Conservation (phyloP, 2,329 filamentous ascomycete species). For the Exophiala phaeomuriformis region DNA sequence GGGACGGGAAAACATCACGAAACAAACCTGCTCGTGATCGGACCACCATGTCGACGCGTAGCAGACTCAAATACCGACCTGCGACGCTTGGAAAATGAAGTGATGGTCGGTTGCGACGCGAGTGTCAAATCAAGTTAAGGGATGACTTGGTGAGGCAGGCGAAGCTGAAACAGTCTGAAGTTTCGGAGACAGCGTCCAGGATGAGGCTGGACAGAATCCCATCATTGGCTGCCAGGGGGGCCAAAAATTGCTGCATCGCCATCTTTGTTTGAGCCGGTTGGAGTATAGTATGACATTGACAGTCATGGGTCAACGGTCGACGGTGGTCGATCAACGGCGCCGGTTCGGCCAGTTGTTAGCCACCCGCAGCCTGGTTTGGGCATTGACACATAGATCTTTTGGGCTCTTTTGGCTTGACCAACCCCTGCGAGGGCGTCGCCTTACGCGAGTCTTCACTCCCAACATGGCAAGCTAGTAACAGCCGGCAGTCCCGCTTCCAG, state of each 20-base stretch:
- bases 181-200: neutral
- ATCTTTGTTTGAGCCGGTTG: neutral
- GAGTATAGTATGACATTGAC: neutral
- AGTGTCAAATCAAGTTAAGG: slow-evolving; percentile 16
- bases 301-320: no score
- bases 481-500: slow-evolving; percentile 6
- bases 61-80: slow-evolving; percentile 1
- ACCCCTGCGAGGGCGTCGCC: slow-evolving; percentile 10
- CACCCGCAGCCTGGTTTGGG: slow-evolving; percentile 1
- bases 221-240: neutral
- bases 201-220: neutral
- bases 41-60: neutral
- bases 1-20: neutral
- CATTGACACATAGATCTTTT: neutral
- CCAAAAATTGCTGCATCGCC: neutral
- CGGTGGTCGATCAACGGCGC: neutral
- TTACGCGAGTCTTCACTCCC: slow-evolving; percentile 4
- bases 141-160: neutral
- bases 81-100: slow-evolving; percentile 18
- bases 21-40: neutral
- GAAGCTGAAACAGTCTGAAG: slow-evolving; percentile 12
- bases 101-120: neutral
- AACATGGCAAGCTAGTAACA: slow-evolving; percentile 5
- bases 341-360: slow-evolving; percentile 2
- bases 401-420: neutral